Evolutionary conservation across 306 rosid genomes (phyloP).

Genomic region (Erythrophleum fordii): DNA sequence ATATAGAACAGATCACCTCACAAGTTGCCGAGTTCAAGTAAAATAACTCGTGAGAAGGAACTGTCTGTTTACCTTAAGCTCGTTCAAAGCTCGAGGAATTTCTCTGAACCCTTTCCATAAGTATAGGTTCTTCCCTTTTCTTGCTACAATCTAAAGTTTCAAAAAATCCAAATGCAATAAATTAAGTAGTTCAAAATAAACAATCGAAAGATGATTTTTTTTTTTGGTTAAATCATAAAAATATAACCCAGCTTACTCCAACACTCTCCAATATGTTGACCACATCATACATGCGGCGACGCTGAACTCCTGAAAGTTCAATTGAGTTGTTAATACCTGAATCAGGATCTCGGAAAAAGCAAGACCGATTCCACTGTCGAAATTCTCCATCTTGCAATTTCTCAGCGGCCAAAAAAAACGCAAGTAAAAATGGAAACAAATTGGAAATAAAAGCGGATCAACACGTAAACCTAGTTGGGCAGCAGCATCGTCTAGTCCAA

Average conservation of each 20-base stretch:
- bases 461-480: slow-evolving; percentile 38
- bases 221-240: neutral
- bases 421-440: neutral
- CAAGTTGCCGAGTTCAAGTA: neutral
- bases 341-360: neutral
- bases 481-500: slow-evolving; percentile 56
- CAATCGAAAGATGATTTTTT: neutral
- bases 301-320: slow-evolving; percentile 50
- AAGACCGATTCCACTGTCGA: neutral
- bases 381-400: neutral
- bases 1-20: neutral
- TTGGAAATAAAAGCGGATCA: neutral
- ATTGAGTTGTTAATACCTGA: neutral
- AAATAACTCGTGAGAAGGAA: neutral
- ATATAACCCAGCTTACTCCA: slow-evolving; percentile 38
- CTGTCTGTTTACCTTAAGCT: slow-evolving; percentile 34
- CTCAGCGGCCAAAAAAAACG: neutral
- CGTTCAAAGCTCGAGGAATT: slow-evolving; percentile 41
- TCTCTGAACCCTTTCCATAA: slow-evolving; percentile 53
- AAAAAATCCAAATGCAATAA: neutral
- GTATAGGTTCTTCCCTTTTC: slow-evolving; percentile 51
- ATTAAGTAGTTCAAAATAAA: neutral
- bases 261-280: slow-evolving; percentile 59
- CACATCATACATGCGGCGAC: slow-evolving; percentile 62
- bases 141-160: slow-evolving; percentile 43